phyloP scores from a whole-genome alignment of 164 flowering plant genomes.

The Dillenia turbinata region DNA sequence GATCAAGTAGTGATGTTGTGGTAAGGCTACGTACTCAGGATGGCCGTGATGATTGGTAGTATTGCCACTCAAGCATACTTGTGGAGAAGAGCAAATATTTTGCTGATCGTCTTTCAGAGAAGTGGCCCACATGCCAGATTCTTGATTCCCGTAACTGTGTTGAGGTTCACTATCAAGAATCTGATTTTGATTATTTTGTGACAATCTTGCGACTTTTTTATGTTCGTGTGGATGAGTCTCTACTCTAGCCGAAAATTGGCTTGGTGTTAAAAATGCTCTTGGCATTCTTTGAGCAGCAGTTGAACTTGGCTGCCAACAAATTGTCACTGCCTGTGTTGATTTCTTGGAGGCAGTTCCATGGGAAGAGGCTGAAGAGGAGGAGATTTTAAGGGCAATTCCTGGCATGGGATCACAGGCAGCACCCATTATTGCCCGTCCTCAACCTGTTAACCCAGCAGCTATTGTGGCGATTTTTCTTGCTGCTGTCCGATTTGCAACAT shows the following conservation, averaged over 20 bases:
- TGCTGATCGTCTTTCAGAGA: conserved; percentile 87
- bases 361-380: conserved; percentile 98
- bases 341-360: conserved; percentile 98
- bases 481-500: conserved; percentile 76
- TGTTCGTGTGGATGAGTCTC: conserved; percentile 26
- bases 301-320: conserved; percentile 57
- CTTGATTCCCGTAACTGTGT: conserved; percentile 87
- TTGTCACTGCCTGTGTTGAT: conserved; percentile 55
- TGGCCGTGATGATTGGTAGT: conserved; percentile 81
- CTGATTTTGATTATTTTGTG: conserved; percentile 66
- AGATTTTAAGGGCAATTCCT: conserved; percentile 65
- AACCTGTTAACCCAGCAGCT: conserved; percentile 59
- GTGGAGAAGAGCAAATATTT: conserved; percentile 64
- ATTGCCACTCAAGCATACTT: conserved; percentile 73
- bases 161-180: conserved; percentile 76
- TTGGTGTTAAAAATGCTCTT: conserved; percentile 72
- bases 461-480: conserved; percentile 55
- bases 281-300: conserved; percentile 71
- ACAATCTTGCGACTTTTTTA: conserved; percentile 65
- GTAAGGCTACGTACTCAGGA: conserved; percentile 80
- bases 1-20: conserved; percentile 82
- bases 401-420: conserved; percentile 59
- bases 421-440: conserved; percentile 81
- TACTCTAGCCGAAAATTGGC: conserved; percentile 34
- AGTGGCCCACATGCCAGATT: conserved; percentile 95